These are phyloP conservation scores for Bolboschoenoplectus hybrid DNA, from an alignment of 202 grass and related monocot species.

Conservation along the genomic window DNA sequence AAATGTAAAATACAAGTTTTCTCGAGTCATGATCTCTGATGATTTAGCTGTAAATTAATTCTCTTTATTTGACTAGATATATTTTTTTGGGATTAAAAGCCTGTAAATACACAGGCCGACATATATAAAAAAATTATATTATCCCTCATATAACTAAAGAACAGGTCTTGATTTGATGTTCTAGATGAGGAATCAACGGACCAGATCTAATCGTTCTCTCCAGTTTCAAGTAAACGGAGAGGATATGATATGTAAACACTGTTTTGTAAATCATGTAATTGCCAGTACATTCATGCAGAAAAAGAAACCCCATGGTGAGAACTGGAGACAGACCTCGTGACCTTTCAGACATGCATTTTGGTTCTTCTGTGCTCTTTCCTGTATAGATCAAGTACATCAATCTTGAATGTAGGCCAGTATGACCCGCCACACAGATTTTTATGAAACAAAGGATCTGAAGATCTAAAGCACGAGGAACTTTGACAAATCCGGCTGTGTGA, in stretches of 20 bases:
- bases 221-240: background rate
- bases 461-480: background rate
- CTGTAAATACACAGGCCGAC: too few relatives aligned
- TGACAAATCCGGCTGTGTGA: background rate
- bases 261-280: slow-evolving; percentile 5
- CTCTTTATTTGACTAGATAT: too few relatives aligned
- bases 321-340: background rate
- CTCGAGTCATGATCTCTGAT: too few relatives aligned
- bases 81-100: too few relatives aligned
- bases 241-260: background rate
- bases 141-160: background rate
- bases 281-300: slow-evolving; percentile 1
- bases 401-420: background rate
- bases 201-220: background rate
- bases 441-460: background rate
- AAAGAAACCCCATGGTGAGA: background rate
- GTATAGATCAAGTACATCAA: background rate
- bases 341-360: background rate
- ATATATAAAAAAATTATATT: background rate
- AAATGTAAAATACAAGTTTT: too few relatives aligned
- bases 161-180: background rate
- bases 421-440: background rate
- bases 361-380: background rate
- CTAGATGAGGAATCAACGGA: background rate
- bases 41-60: too few relatives aligned